These are phyloP conservation scores for maize (Zea mays) DNA, from an alignment of 176 grass and related monocot genomes.

Conservation along the genomic window DNA sequence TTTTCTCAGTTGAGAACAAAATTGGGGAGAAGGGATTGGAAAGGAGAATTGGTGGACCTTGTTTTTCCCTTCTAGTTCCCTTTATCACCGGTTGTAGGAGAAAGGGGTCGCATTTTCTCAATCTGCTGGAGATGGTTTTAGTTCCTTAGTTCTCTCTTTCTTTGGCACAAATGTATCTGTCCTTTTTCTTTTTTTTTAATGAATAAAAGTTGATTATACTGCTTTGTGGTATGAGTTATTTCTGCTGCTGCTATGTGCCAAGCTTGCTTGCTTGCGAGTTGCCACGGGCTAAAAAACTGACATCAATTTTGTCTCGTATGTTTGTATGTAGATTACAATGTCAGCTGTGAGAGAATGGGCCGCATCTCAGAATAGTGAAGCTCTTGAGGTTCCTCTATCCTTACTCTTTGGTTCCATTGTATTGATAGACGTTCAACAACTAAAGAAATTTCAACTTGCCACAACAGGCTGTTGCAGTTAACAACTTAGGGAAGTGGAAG, in stretches of 20 bases:
- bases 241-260: neutral
- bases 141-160: neutral
- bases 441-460: conserved; percentile 34
- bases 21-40: neutral
- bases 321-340: conserved; percentile 84
- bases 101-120: neutral
- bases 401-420: conserved; percentile 25
- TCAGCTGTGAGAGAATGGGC: conserved; percentile 98
- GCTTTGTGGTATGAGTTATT: neutral
- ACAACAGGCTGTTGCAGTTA: conserved; percentile 90
- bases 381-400: conserved; percentile 74
- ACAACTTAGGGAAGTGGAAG: conserved; percentile 95
- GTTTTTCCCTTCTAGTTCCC: neutral
- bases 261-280: conserved; percentile 22
- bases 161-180: neutral
- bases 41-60: neutral
- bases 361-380: conserved; percentile 84
- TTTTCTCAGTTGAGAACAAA: neutral
- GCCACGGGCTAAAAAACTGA: conserved; percentile 1
- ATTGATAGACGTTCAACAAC: conserved; percentile 10
- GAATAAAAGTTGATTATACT: neutral
- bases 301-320: neutral
- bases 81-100: neutral
- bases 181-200: conserved; percentile 21
- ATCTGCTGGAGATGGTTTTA: neutral